phyloP scores from a whole-genome alignment of 495 filamentous ascomycete species.

The Aspergillus indologenus region DNA sequence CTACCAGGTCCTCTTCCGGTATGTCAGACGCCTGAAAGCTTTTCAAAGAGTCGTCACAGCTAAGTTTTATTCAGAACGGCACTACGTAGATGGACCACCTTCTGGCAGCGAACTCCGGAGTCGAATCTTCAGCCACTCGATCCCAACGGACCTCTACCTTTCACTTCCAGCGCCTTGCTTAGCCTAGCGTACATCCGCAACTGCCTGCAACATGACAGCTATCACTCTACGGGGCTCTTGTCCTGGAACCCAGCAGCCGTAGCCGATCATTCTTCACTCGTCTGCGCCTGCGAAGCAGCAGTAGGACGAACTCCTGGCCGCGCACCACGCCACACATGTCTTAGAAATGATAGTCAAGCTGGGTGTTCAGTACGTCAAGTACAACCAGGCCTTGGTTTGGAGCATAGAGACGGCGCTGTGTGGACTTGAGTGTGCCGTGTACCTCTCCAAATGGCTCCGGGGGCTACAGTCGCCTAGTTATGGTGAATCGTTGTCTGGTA shows the following conservation, averaged over 20 bases:
- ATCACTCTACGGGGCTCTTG: slow-evolving; percentile 38
- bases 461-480: neutral
- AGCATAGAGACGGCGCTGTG: slow-evolving; percentile 59
- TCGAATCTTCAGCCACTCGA: slow-evolving; percentile 37
- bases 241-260: slow-evolving; percentile 51
- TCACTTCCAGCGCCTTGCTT: slow-evolving; percentile 56
- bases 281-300: slow-evolving; percentile 40
- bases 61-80: slow-evolving; percentile 30
- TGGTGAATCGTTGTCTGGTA: neutral
- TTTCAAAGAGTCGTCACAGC: neutral
- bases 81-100: slow-evolving; percentile 50
- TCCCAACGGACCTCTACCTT: slow-evolving; percentile 52
- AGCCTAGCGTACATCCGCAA: slow-evolving; percentile 57
- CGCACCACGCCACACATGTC: slow-evolving; percentile 56
- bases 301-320: slow-evolving; percentile 44
- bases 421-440: slow-evolving; percentile 58
- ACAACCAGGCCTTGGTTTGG: slow-evolving; percentile 58
- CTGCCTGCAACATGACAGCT: slow-evolving; percentile 31
- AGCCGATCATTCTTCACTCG: slow-evolving; percentile 44
- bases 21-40: neutral
- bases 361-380: slow-evolving; percentile 57
- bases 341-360: slow-evolving; percentile 55
- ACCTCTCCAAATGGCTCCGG: slow-evolving; percentile 44
- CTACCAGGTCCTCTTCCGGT: neutral
- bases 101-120: slow-evolving; percentile 47